phyloP scores from a whole-genome alignment of 139 green algal genomes.

The Medakamo hakoo region DNA sequence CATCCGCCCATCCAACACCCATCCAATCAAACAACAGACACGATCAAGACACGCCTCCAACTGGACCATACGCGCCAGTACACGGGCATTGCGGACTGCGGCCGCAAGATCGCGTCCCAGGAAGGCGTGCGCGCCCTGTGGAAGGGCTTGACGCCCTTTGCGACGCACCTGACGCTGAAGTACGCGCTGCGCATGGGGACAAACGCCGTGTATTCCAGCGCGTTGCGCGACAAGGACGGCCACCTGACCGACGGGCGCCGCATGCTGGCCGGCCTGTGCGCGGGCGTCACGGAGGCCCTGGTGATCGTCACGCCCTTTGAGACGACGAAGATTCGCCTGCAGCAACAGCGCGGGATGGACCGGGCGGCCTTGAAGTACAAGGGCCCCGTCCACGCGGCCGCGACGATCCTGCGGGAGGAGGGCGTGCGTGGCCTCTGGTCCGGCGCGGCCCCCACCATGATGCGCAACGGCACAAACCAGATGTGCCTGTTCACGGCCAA shows the following conservation, averaged over 20 bases:
- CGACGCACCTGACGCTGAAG: slow-evolving; percentile 87
- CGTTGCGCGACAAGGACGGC: slow-evolving; percentile 43
- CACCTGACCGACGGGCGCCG: slow-evolving; percentile 15
- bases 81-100: slow-evolving; percentile 51
- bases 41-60: slow-evolving; percentile 88
- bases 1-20: too few relatives aligned
- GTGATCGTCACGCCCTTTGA: slow-evolving; percentile 94
- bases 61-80: slow-evolving; percentile 69
- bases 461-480: slow-evolving; percentile 92
- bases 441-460: slow-evolving; percentile 70
- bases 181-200: slow-evolving; percentile 86
- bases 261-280: slow-evolving; percentile 56
- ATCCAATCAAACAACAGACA: too few relatives aligned
- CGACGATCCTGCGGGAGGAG: slow-evolving; percentile 67
- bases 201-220: slow-evolving; percentile 72
- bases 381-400: slow-evolving; percentile 66
- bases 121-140: slow-evolving; percentile 71
- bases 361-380: slow-evolving; percentile 68
- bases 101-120: slow-evolving; percentile 46
- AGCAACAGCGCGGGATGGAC: slow-evolving; percentile 70
- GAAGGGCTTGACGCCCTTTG: slow-evolving; percentile 91
- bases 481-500: slow-evolving; percentile 93
- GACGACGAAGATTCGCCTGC: slow-evolving; percentile 86
- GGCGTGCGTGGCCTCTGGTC: slow-evolving; percentile 69
- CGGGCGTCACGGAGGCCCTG: slow-evolving; percentile 77